Evolutionary conservation across 371 early-diverging fungal genomes (phyloP).

Genomic region (Mortierella sp.): DNA sequence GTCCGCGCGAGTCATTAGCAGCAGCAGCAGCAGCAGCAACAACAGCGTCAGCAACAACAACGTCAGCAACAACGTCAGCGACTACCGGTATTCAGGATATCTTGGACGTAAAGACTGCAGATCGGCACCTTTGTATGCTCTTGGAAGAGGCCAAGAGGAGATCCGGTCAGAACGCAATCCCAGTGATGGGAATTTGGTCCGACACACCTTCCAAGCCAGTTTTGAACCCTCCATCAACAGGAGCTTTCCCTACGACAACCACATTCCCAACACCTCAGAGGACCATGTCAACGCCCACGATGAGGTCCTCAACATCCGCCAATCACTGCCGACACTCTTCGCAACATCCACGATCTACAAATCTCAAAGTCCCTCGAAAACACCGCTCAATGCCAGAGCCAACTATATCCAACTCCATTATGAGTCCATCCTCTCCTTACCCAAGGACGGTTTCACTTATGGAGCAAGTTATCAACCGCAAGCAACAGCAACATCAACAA

Average conservation of each 20-base stretch:
- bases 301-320: background rate
- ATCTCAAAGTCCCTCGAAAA: constrained; percentile 17
- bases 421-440: constrained; percentile 12
- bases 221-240: constrained; percentile 27
- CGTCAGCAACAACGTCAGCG: background rate
- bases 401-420: background rate
- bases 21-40: background rate
- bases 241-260: constrained; percentile 20
- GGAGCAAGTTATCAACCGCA: constrained; percentile 52
- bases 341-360: constrained; percentile 9
- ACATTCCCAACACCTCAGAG: constrained; percentile 30
- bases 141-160: constrained; percentile 42
- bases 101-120: constrained; percentile 30
- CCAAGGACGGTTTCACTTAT: constrained; percentile 43
- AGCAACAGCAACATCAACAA: constrained; percentile 10
- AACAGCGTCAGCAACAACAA: background rate
- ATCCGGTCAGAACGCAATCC: constrained; percentile 18
- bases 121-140: constrained; percentile 39
- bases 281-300: constrained; percentile 40
- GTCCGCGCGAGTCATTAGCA: background rate
- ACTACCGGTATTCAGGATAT: constrained; percentile 1
- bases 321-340: background rate
- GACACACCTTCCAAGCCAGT: constrained; percentile 25
- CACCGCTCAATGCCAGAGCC: constrained; percentile 33
- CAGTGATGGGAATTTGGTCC: constrained; percentile 46